Evolutionary conservation across 2,329 filamentous ascomycete species (phyloP), one percentile per base, ranked within the genome.

Genomic region (Cladosporium austrohemisphaericum): DNA sequence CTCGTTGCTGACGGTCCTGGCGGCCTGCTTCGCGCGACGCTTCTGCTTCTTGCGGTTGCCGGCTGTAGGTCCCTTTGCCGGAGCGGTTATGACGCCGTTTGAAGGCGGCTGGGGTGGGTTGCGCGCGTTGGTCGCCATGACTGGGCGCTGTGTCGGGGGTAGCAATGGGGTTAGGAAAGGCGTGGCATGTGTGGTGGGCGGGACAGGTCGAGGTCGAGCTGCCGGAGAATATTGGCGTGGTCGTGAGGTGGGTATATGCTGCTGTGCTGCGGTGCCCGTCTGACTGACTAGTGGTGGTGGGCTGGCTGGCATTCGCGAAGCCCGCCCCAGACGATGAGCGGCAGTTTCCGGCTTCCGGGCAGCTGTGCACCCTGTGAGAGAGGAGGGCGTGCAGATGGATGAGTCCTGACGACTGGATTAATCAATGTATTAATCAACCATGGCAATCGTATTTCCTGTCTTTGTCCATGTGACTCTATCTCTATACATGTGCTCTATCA

Each of bases 41-140:
- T 95, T 96, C 69, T 93, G 87, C 76, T 96, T 97, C 77, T 96
- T 96, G 65, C 88, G 83, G 71, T 95, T 96, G 44, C 91, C 85
- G 7, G 76, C 64, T 9, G 48, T 43, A 5, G 53, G 32, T 13
- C 45, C 55, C 26, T 55, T 56, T 14, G 68, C 52, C 36, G 65
- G 58, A 43, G 55, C 65, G 23, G 65, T 64, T 23, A 67, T 57
- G 56, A 70, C 60, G 59, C 69, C 70, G 64, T 72, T 73, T 59
- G 60, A 19, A 25, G 53, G 33, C 28, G 54, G 49, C 52, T 53
- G 55, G 18, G 55, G 53, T n/a, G 52, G 53, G 16, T 33, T 51
- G 49, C 44, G 55, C 48, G 52, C 49, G 49, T 51, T 55, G 11
- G 56, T 57, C 44, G 61, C 57, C 60, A 69, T 62, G 26, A 38